These are phyloP conservation scores for Neophaeococcomyces mojaviensis DNA, from an alignment of 2,329 filamentous ascomycete genomes.

Conservation along the genomic window DNA sequence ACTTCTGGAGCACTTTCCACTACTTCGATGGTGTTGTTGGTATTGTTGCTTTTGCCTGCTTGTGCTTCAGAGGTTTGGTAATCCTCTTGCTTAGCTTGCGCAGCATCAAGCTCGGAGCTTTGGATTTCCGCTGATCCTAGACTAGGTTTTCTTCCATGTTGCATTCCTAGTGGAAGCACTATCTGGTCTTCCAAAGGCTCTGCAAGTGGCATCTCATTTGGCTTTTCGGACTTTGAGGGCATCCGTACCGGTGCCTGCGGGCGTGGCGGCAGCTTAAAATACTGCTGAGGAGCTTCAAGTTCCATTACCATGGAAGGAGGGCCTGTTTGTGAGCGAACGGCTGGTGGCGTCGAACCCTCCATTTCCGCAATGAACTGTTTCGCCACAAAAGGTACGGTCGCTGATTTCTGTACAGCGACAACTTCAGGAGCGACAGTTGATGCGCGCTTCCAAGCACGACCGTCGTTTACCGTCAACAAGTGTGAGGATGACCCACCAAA, in stretches of 20 bases:
- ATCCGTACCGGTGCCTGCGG: background rate
- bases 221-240: background rate
- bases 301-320: constrained; percentile 1
- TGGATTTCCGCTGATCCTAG: too few species aligned
- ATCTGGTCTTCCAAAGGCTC: background rate
- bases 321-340: background rate
- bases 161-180: too few species aligned
- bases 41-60: background rate
- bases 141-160: too few species aligned
- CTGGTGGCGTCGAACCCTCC: constrained; percentile 10
- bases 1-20: background rate
- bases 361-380: constrained; percentile 19
- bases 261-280: background rate
- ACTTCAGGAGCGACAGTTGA: constrained; percentile 5
- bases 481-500: constrained; percentile 5
- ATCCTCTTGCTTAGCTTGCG: background rate
- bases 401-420: background rate
- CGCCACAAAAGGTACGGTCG: constrained; percentile 6
- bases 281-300: constrained; percentile 15
- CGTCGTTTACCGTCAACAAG: background rate
- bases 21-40: too few species aligned
- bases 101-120: background rate
- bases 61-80: background rate
- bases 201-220: background rate
- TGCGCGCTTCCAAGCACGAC: background rate